Evolutionary conservation across 129 eudicot genomes (phyloP).

Genomic region (Tagetes erecta): DNA sequence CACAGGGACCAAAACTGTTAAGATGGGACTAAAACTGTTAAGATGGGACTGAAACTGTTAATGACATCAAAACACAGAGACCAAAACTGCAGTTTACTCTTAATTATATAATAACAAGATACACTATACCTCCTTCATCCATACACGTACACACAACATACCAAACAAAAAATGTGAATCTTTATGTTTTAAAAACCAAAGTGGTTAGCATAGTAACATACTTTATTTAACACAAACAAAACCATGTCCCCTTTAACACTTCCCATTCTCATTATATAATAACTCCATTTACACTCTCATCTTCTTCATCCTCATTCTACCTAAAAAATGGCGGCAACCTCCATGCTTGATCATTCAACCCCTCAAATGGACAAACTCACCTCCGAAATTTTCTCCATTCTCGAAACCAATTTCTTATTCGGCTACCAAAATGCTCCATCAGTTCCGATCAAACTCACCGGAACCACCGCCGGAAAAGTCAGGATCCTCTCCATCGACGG

Average conservation of each 20-base stretch:
- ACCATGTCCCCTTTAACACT: background rate
- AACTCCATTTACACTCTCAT: constrained; percentile 15
- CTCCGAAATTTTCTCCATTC: constrained; percentile 68
- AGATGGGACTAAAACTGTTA: too few species aligned
- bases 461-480: constrained; percentile 46
- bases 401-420: constrained; percentile 76
- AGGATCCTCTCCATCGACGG: constrained; percentile 72
- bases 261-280: constrained; percentile 19
- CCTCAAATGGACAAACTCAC: constrained; percentile 54
- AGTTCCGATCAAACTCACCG: background rate
- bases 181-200: background rate
- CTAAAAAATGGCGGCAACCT: constrained; percentile 30
- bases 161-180: constrained; percentile 12
- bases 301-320: constrained; percentile 17
- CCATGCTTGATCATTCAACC: constrained; percentile 14
- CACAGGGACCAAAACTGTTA: too few species aligned
- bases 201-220: background rate
- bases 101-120: background rate
- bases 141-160: constrained; percentile 15
- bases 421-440: constrained; percentile 39
- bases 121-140: background rate
- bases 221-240: background rate
- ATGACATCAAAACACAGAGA: too few species aligned
- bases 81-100: too few species aligned
- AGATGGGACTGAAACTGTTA: too few species aligned